Percentiles rank a stretch among this genome's conserved stretches.
Conservation (phyloP, 768 basidiomycete species). For the Suillus fuscotomentosus region DNA sequence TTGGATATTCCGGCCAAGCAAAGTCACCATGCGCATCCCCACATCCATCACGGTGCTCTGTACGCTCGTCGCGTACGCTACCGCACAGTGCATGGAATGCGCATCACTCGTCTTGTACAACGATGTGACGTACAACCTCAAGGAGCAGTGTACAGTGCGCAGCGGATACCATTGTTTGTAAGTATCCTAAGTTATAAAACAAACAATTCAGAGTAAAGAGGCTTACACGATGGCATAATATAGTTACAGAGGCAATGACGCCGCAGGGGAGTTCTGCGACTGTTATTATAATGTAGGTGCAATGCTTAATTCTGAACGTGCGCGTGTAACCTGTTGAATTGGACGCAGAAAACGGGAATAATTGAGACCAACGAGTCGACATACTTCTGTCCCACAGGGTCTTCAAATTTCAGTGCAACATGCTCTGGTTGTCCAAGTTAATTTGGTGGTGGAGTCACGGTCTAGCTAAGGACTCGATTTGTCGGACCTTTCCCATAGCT, state of each 20-base stretch:
- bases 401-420: neutral
- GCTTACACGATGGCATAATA: neutral
- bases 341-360: neutral
- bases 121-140: neutral
- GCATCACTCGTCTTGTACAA: neutral
- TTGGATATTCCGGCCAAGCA: neutral
- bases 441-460: neutral
- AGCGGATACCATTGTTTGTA: conserved; percentile 4
- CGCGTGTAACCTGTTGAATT: neutral
- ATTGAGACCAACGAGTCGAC: neutral
- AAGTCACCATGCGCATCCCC: neutral
- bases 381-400: neutral
- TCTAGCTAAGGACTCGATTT: neutral
- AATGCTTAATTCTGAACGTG: neutral
- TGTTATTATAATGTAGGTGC: conserved; percentile 1
- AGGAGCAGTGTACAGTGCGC: neutral
- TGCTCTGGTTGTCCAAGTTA: neutral
- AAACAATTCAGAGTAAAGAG: neutral
- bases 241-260: neutral
- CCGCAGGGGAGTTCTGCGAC: neutral
- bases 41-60: conserved; percentile 1
- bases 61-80: neutral
- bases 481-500: neutral
- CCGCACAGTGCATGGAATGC: conserved; percentile 3
- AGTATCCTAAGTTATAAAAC: neutral